Percentiles rank a stretch among this genome's conserved stretches.
phyloP scores from a whole-genome alignment of 2,329 filamentous ascomycete genomes.

The Raffaelea albimanens region DNA sequence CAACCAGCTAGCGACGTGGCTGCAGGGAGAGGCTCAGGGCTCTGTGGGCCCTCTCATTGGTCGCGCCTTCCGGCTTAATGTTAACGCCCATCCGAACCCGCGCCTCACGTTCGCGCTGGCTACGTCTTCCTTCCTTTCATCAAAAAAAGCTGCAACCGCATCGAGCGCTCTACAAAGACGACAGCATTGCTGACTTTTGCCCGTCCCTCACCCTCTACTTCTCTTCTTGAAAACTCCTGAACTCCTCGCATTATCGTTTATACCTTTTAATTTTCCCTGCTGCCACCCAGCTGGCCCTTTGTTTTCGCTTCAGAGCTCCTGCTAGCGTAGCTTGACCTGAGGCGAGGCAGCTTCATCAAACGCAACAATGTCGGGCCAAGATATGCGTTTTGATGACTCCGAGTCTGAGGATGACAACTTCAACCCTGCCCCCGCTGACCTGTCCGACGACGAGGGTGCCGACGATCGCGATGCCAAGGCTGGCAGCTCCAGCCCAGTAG shows the following conservation, averaged over 20 bases:
- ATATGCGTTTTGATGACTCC: slow-evolving; percentile 34
- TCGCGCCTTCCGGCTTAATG: background rate
- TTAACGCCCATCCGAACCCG: background rate
- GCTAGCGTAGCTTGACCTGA: background rate
- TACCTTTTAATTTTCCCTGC: background rate
- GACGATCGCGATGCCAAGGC: slow-evolving; percentile 20
- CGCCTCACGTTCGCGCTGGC: background rate
- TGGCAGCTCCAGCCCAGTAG: slow-evolving; percentile 10
- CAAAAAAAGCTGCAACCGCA: too few relatives aligned
- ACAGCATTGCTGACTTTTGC: too few relatives aligned
- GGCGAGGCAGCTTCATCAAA: background rate
- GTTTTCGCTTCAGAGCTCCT: background rate
- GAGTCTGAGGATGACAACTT: slow-evolving; percentile 82
- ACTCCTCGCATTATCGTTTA: background rate
- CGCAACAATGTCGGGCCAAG: slow-evolving; percentile 7
- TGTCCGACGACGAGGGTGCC: slow-evolving; percentile 59
- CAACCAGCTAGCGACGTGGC: too few relatives aligned
- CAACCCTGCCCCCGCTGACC: slow-evolving; percentile 67
- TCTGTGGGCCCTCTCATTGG: too few relatives aligned
- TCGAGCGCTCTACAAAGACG: too few relatives aligned
- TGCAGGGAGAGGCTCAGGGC: too few relatives aligned
- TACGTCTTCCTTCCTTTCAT: too few relatives aligned
- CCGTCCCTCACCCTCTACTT: too few relatives aligned
- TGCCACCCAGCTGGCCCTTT: background rate
- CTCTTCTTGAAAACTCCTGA: too few relatives aligned